A percentile compares a stretch with the other conserved stretches of the same genome.
These are phyloP conservation scores for Daldinia childiae DNA, from an alignment of 495 filamentous ascomycete genomes.

Conservation along the genomic window DNA sequence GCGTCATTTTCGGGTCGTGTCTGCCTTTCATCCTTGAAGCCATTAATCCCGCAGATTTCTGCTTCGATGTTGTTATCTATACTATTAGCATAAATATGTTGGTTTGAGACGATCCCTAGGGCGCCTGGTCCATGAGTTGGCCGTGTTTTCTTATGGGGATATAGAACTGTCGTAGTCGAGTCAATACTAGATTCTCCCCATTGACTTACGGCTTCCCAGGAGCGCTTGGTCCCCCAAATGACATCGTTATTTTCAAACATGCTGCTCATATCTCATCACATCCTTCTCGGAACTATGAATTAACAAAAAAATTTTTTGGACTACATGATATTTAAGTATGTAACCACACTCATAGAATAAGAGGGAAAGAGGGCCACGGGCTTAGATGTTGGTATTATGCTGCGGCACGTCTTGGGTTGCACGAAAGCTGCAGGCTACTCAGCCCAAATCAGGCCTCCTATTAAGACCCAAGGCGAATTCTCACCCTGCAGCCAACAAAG, in stretches of 20 bases:
- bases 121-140: background rate
- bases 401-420: background rate
- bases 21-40: background rate
- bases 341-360: background rate
- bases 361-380: background rate
- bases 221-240: conserved; percentile 6
- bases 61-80: background rate
- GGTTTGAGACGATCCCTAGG: background rate
- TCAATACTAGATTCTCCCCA: background rate
- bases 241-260: background rate
- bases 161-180: background rate
- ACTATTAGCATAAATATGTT: background rate
- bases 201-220: conserved; percentile 5
- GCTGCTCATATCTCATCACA: background rate
- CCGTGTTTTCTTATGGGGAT: background rate
- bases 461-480: no score
- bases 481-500: no score
- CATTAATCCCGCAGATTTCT: background rate
- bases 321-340: background rate
- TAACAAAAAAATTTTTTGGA: background rate
- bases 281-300: background rate
- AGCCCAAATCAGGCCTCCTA: background rate
- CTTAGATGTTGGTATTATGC: background rate
- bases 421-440: background rate
- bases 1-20: background rate